These are phyloP conservation scores for Mycena leptocephala DNA, from an alignment of 768 basidiomycete species.

Conservation along the genomic window DNA sequence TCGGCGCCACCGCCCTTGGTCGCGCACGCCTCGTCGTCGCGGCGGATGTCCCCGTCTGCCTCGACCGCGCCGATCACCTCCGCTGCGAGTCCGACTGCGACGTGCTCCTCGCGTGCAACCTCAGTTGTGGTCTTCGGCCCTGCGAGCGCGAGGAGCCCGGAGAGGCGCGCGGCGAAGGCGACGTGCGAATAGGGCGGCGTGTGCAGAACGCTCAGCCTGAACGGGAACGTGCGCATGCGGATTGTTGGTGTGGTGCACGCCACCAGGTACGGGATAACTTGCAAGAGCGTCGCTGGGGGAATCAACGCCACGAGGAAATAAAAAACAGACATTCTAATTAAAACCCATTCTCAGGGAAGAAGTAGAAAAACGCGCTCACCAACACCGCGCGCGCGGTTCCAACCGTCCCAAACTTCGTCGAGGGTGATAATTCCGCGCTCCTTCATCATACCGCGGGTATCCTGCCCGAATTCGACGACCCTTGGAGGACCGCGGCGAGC, in stretches of 20 bases:
- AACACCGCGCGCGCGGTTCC: conserved; percentile 95
- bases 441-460: conserved; percentile 78
- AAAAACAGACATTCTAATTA: no score
- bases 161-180: conserved; percentile 80
- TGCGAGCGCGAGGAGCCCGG: conserved; percentile 64
- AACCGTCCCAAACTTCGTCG: conserved; percentile 96
- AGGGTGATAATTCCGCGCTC: conserved; percentile 87
- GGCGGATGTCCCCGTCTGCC: conserved; percentile 76
- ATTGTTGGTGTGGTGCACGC: conserved; percentile 79
- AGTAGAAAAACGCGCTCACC: conserved; percentile 64
- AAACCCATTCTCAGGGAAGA: no score
- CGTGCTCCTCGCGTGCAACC: conserved; percentile 78
- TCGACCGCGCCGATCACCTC: conserved; percentile 89
- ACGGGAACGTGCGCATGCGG: conserved; percentile 75
- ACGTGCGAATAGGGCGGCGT: conserved; percentile 82
- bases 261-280: conserved; percentile 79
- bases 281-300: conserved; percentile 90
- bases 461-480: conserved; percentile 44
- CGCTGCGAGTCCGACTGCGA: conserved; percentile 80
- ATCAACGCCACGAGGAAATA: conserved; percentile 76
- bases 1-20: conserved; percentile 67
- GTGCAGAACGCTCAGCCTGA: conserved; percentile 87
- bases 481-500: conserved; percentile 80
- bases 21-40: conserved; percentile 75
- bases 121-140: conserved; percentile 77